phyloP scores from a whole-genome alignment of 2,329 filamentous ascomycete genomes.

The Corinectria fuckeliana region DNA sequence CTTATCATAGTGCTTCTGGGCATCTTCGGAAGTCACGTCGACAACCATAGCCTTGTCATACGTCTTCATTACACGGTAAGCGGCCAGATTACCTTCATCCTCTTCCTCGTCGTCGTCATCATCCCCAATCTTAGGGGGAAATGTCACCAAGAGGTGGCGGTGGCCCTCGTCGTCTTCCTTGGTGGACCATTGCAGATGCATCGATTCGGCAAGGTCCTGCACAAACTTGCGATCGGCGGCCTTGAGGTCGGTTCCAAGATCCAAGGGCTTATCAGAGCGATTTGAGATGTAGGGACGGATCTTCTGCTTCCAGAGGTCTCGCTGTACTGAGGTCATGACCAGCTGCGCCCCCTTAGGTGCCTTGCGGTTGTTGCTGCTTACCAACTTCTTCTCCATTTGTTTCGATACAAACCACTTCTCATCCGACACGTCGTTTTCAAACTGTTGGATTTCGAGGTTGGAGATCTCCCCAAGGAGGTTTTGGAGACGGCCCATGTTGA shows the following conservation, averaged over 20 bases:
- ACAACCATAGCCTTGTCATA: conserved; percentile 91
- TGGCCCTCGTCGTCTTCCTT: conserved; percentile 62
- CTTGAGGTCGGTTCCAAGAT: conserved; percentile 75
- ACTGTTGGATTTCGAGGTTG: conserved; percentile 89
- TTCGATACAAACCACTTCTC: conserved; percentile 93
- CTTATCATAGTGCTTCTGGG: conserved; percentile 77
- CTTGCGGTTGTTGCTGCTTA: conserved; percentile 61
- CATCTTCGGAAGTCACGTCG: conserved; percentile 80
- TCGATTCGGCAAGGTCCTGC: conserved; percentile 77
- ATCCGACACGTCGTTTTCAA: conserved; percentile 88
- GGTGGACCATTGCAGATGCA: conserved; percentile 64
- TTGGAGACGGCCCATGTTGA: conserved; percentile 82
- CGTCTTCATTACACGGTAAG: conserved; percentile 83
- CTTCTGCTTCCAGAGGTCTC: conserved; percentile 77
- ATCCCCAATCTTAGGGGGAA: conserved; percentile 56
- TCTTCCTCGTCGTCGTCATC: conserved; percentile 48
- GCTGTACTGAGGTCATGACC: conserved; percentile 80
- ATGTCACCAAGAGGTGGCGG: conserved; percentile 58
- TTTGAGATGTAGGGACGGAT: conserved; percentile 84
- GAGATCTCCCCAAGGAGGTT: conserved; percentile 83
- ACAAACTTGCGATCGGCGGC: conserved; percentile 93
- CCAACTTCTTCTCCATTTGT: conserved; percentile 69
- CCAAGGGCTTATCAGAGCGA: conserved; percentile 67
- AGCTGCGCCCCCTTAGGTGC: conserved; percentile 64
- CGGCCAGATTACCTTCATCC: conserved; percentile 85